A percentile compares a stretch with the other conserved stretches of the same genome.
Conservation (phyloP, 2,329 filamentous ascomycete species). For the Dothistroma pini region DNA sequence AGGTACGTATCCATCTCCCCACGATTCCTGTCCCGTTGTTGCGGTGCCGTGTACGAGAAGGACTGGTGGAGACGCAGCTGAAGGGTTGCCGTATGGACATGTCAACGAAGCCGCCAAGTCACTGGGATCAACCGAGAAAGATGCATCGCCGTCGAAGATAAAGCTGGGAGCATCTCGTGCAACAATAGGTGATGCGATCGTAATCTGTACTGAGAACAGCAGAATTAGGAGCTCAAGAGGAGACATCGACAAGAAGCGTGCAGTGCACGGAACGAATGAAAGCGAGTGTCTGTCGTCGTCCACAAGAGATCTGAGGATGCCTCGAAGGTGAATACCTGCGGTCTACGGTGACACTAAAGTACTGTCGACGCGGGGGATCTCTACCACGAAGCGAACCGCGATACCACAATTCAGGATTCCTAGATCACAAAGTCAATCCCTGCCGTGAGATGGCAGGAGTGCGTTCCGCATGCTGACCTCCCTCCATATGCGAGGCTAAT, state of each 20-base stretch:
- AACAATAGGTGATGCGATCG: background rate
- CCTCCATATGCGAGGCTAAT: background rate
- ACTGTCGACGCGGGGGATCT: background rate
- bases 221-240: slow-evolving; percentile 10
- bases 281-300: background rate
- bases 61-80: slow-evolving; percentile 24
- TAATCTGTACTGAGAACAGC: slow-evolving; percentile 5
- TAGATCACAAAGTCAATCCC: slow-evolving; percentile 3
- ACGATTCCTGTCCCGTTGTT: slow-evolving; percentile 29
- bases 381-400: background rate
- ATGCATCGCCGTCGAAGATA: slow-evolving; percentile 29
- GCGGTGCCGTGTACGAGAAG: slow-evolving; percentile 32
- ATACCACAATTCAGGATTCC: background rate
- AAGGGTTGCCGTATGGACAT: slow-evolving; percentile 31
- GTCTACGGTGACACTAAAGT: background rate
- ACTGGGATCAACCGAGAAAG: slow-evolving; percentile 25
- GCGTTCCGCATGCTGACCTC: background rate
- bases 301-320: background rate
- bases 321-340: background rate
- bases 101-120: slow-evolving; percentile 28
- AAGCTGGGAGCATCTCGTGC: slow-evolving; percentile 22
- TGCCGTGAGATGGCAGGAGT: background rate
- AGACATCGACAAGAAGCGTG: slow-evolving; percentile 13
- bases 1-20: slow-evolving; percentile 31
- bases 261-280: background rate